Percentiles rank a stretch among this genome's conserved stretches.
Conservation (phyloP, 805 yeast genomes). For the Lachancea sp. region DNA sequence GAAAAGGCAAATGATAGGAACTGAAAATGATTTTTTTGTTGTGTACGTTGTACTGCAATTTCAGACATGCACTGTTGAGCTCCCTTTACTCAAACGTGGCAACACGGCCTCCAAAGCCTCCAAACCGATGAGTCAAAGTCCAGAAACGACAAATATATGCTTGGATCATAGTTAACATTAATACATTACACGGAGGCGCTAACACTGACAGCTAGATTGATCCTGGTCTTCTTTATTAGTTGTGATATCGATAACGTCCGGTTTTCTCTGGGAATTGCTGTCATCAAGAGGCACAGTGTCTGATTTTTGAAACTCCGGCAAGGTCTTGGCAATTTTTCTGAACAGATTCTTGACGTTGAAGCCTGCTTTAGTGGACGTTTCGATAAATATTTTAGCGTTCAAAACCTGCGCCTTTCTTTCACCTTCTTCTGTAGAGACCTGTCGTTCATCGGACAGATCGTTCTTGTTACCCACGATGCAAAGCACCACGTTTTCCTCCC, state of each 20-base stretch:
- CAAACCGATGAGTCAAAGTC: too few relatives aligned
- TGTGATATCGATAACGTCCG: conserved; percentile 41
- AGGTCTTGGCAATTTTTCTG: conserved; percentile 81
- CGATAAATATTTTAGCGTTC: conserved; percentile 77
- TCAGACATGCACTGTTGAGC: too few relatives aligned
- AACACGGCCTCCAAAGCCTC: too few relatives aligned
- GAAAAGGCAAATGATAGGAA: too few relatives aligned
- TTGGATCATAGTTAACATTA: background rate
- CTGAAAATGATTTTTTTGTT: too few relatives aligned
- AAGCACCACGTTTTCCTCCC: conserved; percentile 74
- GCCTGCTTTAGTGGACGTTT: conserved; percentile 92
- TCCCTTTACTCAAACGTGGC: too few relatives aligned
- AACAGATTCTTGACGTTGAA: conserved; percentile 86
- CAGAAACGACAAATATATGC: background rate
- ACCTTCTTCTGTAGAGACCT: conserved; percentile 79
- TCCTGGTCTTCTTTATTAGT: conserved; percentile 34
- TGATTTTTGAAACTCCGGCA: conserved; percentile 68
- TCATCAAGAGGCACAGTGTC: conserved; percentile 22
- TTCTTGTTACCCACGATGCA: conserved; percentile 90
- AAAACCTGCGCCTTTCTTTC: conserved; percentile 65
- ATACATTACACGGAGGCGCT: background rate
- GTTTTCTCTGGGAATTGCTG: conserved; percentile 24
- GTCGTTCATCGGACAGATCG: conserved; percentile 74
- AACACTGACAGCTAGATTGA: conserved; percentile 30
- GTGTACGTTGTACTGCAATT: too few relatives aligned